Evolutionary conservation across 2,329 filamentous ascomycete species (phyloP), one percentile per base, ranked within the genome.

Genomic region (Emergomyces orientalis): DNA sequence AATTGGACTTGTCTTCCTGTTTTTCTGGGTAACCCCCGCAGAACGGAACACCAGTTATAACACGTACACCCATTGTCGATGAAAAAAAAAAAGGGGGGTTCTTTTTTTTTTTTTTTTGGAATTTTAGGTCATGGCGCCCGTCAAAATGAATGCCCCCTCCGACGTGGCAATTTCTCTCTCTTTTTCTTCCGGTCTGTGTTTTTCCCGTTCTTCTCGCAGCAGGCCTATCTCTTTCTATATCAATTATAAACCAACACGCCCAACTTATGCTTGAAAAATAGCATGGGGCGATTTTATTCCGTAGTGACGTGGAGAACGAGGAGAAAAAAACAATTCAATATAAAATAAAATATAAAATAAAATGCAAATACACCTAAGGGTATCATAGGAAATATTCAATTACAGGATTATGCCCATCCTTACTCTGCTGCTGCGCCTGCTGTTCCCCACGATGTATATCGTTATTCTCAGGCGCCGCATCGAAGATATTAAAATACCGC

Each of bases 401-500:
- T 67, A 86, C 82, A 64, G 85, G 84, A 69, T 83, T 83, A 77
- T 91, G 91, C 63, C 94, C 90, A 70, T 84, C 83, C 64, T 86
- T 84, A 62, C 77, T 79, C 69, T 85, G 82, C 64, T 78, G 77
- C 72, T 86, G 83, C 65, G 87, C 84, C 75, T 94, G 90, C 71
- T 89, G 83, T 73, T 97, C 91, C 71, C 79, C 77, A 61, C 96
- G 89, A 73, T 95, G 89, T 68, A 88, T 79, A 74, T 97, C 93
- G 71, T 99, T 96, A 60, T 68, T 78, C 76, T 99, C 94, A 2
- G 94, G 94, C 34, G 94, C 93, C 3, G 94, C 94, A 63, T 95
- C 91, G 75, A 99, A 99, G 30, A 97, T 92, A 74, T 99, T 99
- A 81, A 97, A 99, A 76, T 90, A 96, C 64, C 93, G 83, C 76